Evolutionary conservation across 768 basidiomycete genomes (phyloP), one percentile per base, ranked within the genome.

Genomic region (Russula emetica): DNA sequence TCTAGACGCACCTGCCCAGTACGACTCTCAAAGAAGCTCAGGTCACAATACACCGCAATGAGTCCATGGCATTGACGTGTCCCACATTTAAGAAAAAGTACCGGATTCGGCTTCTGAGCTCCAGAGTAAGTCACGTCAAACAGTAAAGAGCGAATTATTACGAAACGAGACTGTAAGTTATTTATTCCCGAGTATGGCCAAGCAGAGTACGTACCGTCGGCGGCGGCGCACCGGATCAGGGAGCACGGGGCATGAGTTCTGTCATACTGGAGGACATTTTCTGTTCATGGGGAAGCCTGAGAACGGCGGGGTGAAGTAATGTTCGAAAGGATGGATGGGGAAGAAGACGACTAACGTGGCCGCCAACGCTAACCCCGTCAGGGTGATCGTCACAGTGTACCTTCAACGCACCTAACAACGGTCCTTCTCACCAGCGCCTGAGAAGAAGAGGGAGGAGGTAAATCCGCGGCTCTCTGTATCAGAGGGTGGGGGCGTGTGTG

Each of bases 381-480:
- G 14, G 38, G 38, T 45, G 44, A 45, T 45, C 44, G n/a, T 45
- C 44, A 22, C 10, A 45, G 3, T 45, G n/a, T 28, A 28, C 9
- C n/a, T 24, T 13, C 14, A 38, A 40, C 38, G 24, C 40, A 40
- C 38, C 38, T 18, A 52, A 52, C 51, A 32, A n/a, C 20, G 18
- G 20, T 32, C 20, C 30, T 20, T 30, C 28, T 28, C 50, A 28
- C 14, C 28, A 13, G 51, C 51, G 9, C 18, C 30, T 32, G 10
- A 10, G 45, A n/a, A n/a, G 28, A 53, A 34, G 9, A 26, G 5
- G 11, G n/a, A 54, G 32, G 22, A 38, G 34, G 32, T 34, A 45
- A 47, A 58, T 32, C 56, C 56, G 56, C 56, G 56, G 56, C n/a
- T 28, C 1, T 58, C 56, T 28, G 42, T 42, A 30, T 5, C 18